These are phyloP conservation scores for Umbelopsis sp. DNA, from an alignment of 371 early-diverging fungal species.

Conservation along the genomic window DNA sequence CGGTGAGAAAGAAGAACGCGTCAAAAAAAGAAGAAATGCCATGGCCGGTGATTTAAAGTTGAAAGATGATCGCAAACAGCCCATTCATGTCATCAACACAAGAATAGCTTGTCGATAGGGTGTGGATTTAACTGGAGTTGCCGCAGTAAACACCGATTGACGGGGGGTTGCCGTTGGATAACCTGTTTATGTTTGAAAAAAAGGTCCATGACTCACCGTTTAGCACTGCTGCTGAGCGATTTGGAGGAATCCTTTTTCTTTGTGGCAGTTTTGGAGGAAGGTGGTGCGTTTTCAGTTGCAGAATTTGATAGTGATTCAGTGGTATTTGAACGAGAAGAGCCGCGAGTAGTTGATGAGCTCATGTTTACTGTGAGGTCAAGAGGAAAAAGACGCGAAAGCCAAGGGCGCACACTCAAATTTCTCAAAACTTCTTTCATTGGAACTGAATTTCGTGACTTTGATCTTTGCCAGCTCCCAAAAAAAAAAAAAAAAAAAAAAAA, in stretches of 20 bases:
- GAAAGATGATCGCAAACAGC: not conserved
- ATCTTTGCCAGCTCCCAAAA: no score
- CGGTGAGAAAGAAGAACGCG: conserved; percentile 12
- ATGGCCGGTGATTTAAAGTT: no score
- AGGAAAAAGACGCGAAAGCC: conserved; percentile 7
- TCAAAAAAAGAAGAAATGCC: not conserved
- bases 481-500: no score
- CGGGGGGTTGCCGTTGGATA: not conserved
- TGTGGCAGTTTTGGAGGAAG: conserved; percentile 27
- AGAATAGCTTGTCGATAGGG: not conserved
- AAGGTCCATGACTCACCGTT: conserved; percentile 45
- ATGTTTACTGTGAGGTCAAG: conserved; percentile 5
- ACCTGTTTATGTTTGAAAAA: not conserved
- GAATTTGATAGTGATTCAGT: conserved; percentile 19
- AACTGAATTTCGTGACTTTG: not conserved
- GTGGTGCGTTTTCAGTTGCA: conserved; percentile 24
- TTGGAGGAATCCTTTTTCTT: conserved; percentile 41
- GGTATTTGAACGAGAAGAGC: conserved; percentile 13
- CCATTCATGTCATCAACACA: not conserved
- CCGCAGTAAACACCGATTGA: not conserved
- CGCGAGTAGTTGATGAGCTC: conserved; percentile 17
- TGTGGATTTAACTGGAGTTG: not conserved
- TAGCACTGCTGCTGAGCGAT: conserved; percentile 59
- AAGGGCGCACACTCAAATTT: conserved; percentile 8
- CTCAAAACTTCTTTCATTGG: not conserved